Conservation (phyloP, 306 rosid species). For the Cucumis hystrix region DNA sequence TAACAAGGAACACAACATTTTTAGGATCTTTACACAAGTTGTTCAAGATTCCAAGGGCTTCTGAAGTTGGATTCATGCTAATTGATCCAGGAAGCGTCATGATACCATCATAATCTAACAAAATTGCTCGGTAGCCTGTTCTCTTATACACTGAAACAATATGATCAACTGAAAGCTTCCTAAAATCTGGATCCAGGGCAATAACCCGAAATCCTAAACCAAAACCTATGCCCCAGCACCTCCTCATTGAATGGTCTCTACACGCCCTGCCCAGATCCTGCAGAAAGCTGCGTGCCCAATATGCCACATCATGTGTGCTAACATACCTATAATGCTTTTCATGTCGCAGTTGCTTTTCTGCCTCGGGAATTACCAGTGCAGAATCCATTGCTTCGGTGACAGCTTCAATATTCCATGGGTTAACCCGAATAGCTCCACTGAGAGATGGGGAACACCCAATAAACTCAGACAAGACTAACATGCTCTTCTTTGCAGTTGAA, state of each 20-base stretch:
- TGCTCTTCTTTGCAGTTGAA: slow-evolving; percentile 42
- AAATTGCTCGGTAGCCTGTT: slow-evolving; percentile 62
- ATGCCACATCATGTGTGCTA: slow-evolving; percentile 79
- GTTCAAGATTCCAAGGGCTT: slow-evolving; percentile 49
- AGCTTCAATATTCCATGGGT: slow-evolving; percentile 85
- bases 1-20: slow-evolving; percentile 68
- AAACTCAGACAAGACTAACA: slow-evolving; percentile 79
- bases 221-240: slow-evolving; percentile 94
- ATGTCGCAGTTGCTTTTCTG: slow-evolving; percentile 73
- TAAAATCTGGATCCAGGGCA: slow-evolving; percentile 75
- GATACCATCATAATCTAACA: slow-evolving; percentile 75
- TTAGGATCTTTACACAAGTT: slow-evolving; percentile 60
- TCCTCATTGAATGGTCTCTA: slow-evolving; percentile 61
- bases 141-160: slow-evolving; percentile 80
- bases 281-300: slow-evolving; percentile 84
- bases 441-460: slow-evolving; percentile 88
- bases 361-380: slow-evolving; percentile 42
- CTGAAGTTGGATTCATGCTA: slow-evolving; percentile 45
- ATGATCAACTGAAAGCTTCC: slow-evolving; percentile 71
- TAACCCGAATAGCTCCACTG: slow-evolving; percentile 82
- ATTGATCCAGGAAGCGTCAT: slow-evolving; percentile 56
- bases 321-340: slow-evolving; percentile 85
- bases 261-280: slow-evolving; percentile 87
- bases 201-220: slow-evolving; percentile 84
- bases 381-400: slow-evolving; percentile 89